These are phyloP conservation scores for Hymenoscyphus repandus DNA, from an alignment of 2,329 filamentous ascomycete genomes.

Conservation along the genomic window DNA sequence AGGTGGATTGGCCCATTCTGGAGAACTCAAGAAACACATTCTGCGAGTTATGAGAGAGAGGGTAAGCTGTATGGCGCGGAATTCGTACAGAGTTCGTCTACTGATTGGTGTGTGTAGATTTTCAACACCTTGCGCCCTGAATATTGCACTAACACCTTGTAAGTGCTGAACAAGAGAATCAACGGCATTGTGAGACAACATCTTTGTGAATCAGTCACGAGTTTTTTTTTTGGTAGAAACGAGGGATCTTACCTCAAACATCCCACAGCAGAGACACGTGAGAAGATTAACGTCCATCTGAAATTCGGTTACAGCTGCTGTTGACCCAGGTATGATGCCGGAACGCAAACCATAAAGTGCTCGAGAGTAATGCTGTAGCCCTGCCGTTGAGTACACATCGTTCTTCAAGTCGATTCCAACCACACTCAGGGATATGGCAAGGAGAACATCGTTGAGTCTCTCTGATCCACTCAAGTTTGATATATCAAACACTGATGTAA, in stretches of 20 bases:
- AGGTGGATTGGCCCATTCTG: conserved; percentile 10
- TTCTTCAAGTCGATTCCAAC: background rate
- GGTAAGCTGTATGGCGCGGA: conserved; percentile 6
- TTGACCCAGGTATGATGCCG: background rate
- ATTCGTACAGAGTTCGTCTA: conserved; percentile 13
- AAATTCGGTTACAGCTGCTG: background rate
- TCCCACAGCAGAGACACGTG: conserved; percentile 9
- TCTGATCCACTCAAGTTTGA: conserved; percentile 3
- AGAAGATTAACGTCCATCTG: conserved; percentile 8
- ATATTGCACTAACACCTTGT: conserved; percentile 9
- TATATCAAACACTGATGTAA: conserved; percentile 2
- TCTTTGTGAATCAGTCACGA: background rate
- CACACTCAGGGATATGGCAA: conserved; percentile 11
- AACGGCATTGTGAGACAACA: conserved; percentile 7
- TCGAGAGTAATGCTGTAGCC: conserved; percentile 8
- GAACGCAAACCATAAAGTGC: conserved; percentile 8
- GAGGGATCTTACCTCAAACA: conserved; percentile 10
- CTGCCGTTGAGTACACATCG: background rate
- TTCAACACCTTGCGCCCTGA: conserved; percentile 6
- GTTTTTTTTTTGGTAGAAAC: background rate
- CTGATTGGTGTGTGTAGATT: conserved; percentile 6
- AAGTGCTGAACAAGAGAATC: conserved; percentile 5
- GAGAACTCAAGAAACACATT: conserved; percentile 4
- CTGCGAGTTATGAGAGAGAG: conserved; percentile 5
- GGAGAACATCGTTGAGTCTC: conserved; percentile 5